Base-by-base conservation (phyloP, 2,329 filamentous ascomycete species). In the Whalleya microplaca region DNA sequence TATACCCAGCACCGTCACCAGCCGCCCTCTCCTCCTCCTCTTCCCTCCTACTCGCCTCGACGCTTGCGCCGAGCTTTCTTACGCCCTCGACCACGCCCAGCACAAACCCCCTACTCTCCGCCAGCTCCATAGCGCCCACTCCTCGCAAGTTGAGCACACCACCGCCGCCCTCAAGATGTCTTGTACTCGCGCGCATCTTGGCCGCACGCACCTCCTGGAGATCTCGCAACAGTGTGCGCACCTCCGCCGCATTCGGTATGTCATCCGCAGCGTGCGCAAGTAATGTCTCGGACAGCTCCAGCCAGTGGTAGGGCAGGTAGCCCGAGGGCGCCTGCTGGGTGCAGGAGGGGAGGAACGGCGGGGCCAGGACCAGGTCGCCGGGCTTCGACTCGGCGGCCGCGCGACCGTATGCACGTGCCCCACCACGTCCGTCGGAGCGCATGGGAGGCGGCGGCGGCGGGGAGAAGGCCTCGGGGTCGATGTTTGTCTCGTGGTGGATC, bases 261-360 rank as follows among this genome's bases (percentile, higher is more conserved):
- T 97, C 93, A 72, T 97, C 93, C 21, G 85, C 82, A 3, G 93
- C 93, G 53, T 91, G 89, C 45, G 93, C 89, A 2, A 99, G 83
- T 45, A 99, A 79, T 71, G 96, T 86, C 74, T 96, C 92, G 18
- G 90, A 88, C 8, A 98, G 77, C 75, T 98, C 95, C 42, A 96
- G 83, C 93, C 94, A 99, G 77, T 98, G 94, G 71, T 96, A 98
- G 0, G 95, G 95, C 29, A 99, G 78, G 14, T 87, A 85, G 41
- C 86, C 85, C 0, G 86, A 76, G 8, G 88, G 85, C 1, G 89
- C 84, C 45, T 84, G 79, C 19, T 88, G 85, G 0, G 89, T 92
- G 62, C 89, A 91, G 16, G 88, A 87, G 1, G 86, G 84, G 1
- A 96, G 75, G 70, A 97, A 97, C 0, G 94, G 94, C 3, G 93